These are phyloP conservation scores for Xylaria sp. DNA, from an alignment of 2,329 filamentous ascomycete genomes.

Conservation along the genomic window DNA sequence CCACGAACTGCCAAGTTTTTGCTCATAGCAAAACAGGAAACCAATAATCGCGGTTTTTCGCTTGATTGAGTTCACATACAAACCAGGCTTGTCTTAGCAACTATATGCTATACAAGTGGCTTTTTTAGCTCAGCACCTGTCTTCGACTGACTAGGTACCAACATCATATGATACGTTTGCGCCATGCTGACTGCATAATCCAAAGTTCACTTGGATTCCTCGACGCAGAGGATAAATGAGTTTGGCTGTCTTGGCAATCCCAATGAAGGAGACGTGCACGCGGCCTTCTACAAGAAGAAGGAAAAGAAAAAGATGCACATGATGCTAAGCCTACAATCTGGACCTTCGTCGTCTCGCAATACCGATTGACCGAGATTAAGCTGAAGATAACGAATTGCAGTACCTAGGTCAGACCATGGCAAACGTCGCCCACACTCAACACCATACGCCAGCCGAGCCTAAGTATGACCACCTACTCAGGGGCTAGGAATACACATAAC, in stretches of 20 bases:
- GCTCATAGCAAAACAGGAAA: too few species aligned
- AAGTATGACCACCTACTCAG: neutral
- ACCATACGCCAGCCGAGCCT: neutral
- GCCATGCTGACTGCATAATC: conserved; percentile 14
- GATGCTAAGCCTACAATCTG: neutral
- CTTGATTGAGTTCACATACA: too few species aligned
- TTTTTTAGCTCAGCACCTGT: too few species aligned
- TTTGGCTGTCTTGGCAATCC: neutral
- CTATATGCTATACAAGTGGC: too few species aligned
- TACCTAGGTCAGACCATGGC: neutral
- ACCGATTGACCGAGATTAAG: neutral
- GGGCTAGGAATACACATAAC: neutral
- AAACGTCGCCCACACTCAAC: neutral
- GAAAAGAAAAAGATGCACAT: neutral
- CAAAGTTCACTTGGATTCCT: neutral
- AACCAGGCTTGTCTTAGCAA: too few species aligned
- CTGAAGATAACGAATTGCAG: neutral
- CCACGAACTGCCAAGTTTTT: too few species aligned
- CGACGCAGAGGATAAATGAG: neutral
- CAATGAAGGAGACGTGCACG: neutral
- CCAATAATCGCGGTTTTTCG: too few species aligned
- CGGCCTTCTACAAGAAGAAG: neutral
- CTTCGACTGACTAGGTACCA: too few species aligned
- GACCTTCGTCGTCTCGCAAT: neutral
- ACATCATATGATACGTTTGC: too few species aligned